Evolutionary conservation across 139 green algal species (phyloP).

Genomic region (Chlamydomonas schloesseri): DNA sequence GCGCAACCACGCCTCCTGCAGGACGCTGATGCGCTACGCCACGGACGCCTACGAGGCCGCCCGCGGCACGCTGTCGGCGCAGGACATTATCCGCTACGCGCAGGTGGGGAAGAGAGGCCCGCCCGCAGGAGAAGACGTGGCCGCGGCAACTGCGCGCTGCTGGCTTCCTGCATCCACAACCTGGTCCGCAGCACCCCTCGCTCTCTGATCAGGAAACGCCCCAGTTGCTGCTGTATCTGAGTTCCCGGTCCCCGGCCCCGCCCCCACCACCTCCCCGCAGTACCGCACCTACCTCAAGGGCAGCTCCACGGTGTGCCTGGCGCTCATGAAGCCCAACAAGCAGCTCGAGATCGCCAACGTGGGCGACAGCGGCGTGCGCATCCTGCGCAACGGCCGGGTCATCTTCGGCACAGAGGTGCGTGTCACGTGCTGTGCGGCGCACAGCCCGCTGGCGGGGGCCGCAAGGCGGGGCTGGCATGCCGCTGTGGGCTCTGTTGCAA

Average conservation of each 20-base stretch:
- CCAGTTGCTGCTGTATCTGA: too few relatives aligned
- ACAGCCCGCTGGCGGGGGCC: too few relatives aligned
- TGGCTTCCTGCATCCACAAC: too few relatives aligned
- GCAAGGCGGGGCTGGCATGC: too few relatives aligned
- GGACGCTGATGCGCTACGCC: slow-evolving; percentile 47
- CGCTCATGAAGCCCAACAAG: slow-evolving; percentile 48
- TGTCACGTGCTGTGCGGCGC: too few relatives aligned
- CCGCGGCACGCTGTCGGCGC: slow-evolving; percentile 31
- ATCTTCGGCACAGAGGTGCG: slow-evolving; percentile 75
- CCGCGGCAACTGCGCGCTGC: too few relatives aligned
- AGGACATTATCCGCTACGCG: slow-evolving; percentile 62
- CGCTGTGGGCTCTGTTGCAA: too few relatives aligned
- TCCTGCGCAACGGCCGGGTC: slow-evolving; percentile 78
- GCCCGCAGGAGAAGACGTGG: slow-evolving; percentile 47
- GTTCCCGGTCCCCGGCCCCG: neutral
- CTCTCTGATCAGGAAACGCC: too few relatives aligned
- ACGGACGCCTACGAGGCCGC: slow-evolving; percentile 35
- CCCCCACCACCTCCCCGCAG: neutral
- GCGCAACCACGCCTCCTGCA: too few relatives aligned
- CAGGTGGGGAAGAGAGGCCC: slow-evolving; percentile 54
- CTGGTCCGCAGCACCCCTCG: too few relatives aligned
- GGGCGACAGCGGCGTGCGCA: slow-evolving; percentile 83
- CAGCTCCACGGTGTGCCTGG: slow-evolving; percentile 53
- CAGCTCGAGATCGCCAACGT: slow-evolving; percentile 81
- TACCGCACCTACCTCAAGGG: slow-evolving; percentile 46